A percentile compares a stretch with the other conserved stretches of the same genome.
These are phyloP conservation scores for Diutina siamensis DNA, from an alignment of 1,139 yeast genomes.

Conservation along the genomic window DNA sequence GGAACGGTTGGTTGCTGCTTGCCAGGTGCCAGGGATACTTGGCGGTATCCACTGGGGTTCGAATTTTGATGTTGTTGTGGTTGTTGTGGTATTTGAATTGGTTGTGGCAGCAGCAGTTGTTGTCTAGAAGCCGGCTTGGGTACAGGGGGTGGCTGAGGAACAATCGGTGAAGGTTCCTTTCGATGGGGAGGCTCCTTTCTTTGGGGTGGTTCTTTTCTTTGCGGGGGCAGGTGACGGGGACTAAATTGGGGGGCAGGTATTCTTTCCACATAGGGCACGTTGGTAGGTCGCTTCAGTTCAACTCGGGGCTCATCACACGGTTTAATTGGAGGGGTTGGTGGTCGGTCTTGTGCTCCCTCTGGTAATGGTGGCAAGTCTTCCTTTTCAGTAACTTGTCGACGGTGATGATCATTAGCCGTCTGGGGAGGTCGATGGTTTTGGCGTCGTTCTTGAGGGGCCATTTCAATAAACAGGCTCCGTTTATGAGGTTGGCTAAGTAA, in stretches of 20 bases:
- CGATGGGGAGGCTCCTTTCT: slow-evolving; percentile 7
- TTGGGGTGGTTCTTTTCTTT: slow-evolving; percentile 7
- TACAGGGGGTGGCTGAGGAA: slow-evolving; percentile 8
- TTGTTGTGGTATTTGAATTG: neutral
- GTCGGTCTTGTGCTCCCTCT: neutral
- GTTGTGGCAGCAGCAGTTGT: slow-evolving; percentile 6
- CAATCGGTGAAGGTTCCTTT: slow-evolving; percentile 8
- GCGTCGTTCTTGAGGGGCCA: slow-evolving; percentile 1
- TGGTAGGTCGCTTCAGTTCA: slow-evolving; percentile 9
- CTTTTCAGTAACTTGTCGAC: neutral
- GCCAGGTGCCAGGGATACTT: neutral
- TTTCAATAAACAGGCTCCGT: slow-evolving; percentile 2
- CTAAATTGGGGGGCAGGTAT: slow-evolving; percentile 6
- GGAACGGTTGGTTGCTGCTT: neutral
- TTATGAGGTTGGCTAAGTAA: neutral
- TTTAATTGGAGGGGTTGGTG: slow-evolving; percentile 3
- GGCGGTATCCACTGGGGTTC: neutral
- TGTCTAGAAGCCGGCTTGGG: slow-evolving; percentile 9
- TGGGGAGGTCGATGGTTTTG: neutral
- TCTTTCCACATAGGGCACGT: slow-evolving; percentile 11
- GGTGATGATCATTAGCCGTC: neutral
- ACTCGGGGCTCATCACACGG: slow-evolving; percentile 4
- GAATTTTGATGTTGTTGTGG: neutral
- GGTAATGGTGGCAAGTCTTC: slow-evolving; percentile 7
- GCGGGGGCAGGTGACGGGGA: slow-evolving; percentile 8